These are phyloP conservation scores for Schizosaccharomyces cryophilus DNA, from an alignment of 805 yeast species.

Conservation along the genomic window DNA sequence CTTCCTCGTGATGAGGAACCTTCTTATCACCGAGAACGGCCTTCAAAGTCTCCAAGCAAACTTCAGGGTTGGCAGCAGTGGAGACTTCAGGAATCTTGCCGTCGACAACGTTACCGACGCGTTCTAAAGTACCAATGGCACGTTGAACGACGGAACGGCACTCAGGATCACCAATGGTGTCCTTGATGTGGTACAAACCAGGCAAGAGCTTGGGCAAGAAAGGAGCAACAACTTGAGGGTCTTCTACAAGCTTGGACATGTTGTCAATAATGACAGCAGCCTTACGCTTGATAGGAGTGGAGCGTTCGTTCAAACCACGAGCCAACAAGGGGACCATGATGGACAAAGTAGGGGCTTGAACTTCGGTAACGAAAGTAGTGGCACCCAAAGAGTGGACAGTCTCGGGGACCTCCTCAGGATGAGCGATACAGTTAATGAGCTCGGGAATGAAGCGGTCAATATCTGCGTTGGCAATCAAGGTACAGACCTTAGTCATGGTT, in stretches of 20 bases:
- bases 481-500: constrained; percentile 88
- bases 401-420: constrained; percentile 94
- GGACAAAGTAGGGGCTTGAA: constrained; percentile 96
- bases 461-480: constrained; percentile 98
- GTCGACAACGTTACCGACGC: constrained; percentile 91
- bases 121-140: constrained; percentile 88
- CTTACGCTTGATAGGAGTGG: constrained; percentile 97
- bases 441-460: constrained; percentile 97
- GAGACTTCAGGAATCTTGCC: constrained; percentile 91
- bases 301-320: constrained; percentile 99
- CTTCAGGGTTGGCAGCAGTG: constrained; percentile 88
- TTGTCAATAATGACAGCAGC: constrained; percentile 97
- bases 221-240: constrained; percentile 99
- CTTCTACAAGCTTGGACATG: constrained; percentile 99
- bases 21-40: constrained; percentile 44
- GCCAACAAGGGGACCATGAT: constrained; percentile 97
- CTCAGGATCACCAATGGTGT: constrained; percentile 98
- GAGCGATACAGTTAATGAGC: constrained; percentile 86
- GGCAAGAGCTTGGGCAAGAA: constrained; percentile 90
- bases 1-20: constrained; percentile 43
- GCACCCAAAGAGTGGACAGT: constrained; percentile 98
- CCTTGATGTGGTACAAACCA: constrained; percentile 77
- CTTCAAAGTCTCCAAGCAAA: constrained; percentile 62
- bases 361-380: constrained; percentile 97
- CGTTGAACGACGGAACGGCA: constrained; percentile 96